Conservation (phyloP, 2,329 filamentous ascomycete species). For the Talaromyces sp. region DNA sequence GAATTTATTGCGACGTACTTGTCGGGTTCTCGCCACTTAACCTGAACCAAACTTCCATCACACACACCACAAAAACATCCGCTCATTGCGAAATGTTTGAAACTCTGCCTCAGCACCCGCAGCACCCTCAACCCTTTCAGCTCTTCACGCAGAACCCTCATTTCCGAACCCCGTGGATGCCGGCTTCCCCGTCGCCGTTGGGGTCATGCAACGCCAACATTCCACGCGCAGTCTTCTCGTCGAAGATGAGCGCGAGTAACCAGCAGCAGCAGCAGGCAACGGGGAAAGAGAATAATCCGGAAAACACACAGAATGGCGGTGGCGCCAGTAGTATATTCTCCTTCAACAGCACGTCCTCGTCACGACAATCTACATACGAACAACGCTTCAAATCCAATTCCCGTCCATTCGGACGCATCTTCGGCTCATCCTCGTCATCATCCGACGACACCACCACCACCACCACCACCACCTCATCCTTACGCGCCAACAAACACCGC, state of each 20-base stretch:
- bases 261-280: neutral
- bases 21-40: neutral
- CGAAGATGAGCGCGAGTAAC: constrained; percentile 5
- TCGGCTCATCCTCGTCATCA: neutral
- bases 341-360: neutral
- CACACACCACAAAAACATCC: neutral
- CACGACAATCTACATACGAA: constrained; percentile 23
- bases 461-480: constrained; percentile 18
- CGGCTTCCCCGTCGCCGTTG: constrained; percentile 10
- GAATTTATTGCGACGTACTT: neutral
- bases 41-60: neutral
- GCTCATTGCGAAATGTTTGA: constrained; percentile 7
- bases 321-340: neutral
- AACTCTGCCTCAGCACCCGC: constrained; percentile 7
- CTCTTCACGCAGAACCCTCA: neutral
- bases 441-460: constrained; percentile 5
- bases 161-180: neutral
- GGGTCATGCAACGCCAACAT: constrained; percentile 8
- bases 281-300: constrained; percentile 1
- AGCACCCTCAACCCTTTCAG: neutral
- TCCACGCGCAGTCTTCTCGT: constrained; percentile 11
- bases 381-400: constrained; percentile 28
- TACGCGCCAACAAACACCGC: constrained; percentile 31
- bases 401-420: constrained; percentile 15
- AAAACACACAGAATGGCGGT: neutral